These are phyloP conservation scores for Calonectria pteridis DNA, from an alignment of 2,329 filamentous ascomycete genomes.

Conservation along the genomic window DNA sequence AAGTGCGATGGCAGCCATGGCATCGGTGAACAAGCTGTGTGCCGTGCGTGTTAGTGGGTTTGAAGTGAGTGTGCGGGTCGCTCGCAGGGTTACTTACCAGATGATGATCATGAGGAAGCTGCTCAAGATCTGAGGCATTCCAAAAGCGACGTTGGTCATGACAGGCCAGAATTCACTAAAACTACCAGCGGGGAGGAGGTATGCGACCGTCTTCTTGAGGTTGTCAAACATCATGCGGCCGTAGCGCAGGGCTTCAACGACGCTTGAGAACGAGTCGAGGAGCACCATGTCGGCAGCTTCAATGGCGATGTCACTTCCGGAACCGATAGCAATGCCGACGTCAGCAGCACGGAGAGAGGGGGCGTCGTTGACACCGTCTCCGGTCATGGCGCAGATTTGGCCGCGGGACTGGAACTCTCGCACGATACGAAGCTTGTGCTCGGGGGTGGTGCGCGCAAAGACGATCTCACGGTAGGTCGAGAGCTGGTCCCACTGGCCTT, in stretches of 20 bases:
- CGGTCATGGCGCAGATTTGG: conserved; percentile 84
- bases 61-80: background rate
- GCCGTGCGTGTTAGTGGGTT: background rate
- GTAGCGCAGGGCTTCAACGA: conserved; percentile 79
- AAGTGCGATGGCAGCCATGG: conserved; percentile 77
- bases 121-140: conserved; percentile 78
- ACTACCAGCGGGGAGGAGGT: conserved; percentile 78
- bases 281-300: conserved; percentile 86
- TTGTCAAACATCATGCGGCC: conserved; percentile 85
- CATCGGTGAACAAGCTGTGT: conserved; percentile 79
- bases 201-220: conserved; percentile 78
- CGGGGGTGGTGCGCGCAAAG: conserved; percentile 81
- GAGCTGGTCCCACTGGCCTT: conserved; percentile 77
- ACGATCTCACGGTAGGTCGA: conserved; percentile 77
- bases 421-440: conserved; percentile 86
- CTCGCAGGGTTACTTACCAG: conserved; percentile 54
- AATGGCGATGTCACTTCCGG: conserved; percentile 85
- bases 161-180: conserved; percentile 84
- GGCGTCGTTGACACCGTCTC: conserved; percentile 89
- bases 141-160: conserved; percentile 78
- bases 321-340: conserved; percentile 85
- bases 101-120: conserved; percentile 80
- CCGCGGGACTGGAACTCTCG: conserved; percentile 75
- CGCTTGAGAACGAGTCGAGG: conserved; percentile 78
- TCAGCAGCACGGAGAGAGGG: conserved; percentile 85